A percentile compares a stretch with the other conserved stretches of the same genome.
phyloP scores from a whole-genome alignment of 768 basidiomycete genomes.

The Hortiboletus campestris region DNA sequence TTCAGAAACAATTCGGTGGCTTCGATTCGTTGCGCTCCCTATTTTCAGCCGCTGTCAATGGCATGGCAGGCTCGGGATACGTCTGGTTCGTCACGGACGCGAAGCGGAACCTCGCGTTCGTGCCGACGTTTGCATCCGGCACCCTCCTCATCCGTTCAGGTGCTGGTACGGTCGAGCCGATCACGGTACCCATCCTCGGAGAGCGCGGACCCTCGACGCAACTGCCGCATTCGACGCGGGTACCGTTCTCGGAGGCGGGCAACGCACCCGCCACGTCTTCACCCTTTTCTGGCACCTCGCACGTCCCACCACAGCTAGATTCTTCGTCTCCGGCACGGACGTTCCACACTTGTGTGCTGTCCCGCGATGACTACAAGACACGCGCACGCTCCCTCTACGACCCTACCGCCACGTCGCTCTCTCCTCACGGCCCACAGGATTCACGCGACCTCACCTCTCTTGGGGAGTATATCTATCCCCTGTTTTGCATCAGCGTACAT shows the following conservation, averaged over 20 bases:
- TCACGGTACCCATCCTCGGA: constrained; percentile 30
- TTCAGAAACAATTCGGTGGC: constrained; percentile 53
- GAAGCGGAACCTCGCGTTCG: constrained; percentile 58
- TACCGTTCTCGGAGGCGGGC: constrained; percentile 18
- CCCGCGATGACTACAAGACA: constrained; percentile 1
- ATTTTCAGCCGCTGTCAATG: constrained; percentile 72
- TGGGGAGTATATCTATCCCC: constrained; percentile 64
- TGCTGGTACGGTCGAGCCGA: constrained; percentile 30
- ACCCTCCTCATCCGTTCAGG: constrained; percentile 79
- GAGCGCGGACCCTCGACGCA: constrained; percentile 9
- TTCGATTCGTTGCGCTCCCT: constrained; percentile 68
- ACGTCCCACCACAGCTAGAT: constrained; percentile 27
- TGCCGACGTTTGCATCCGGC: constrained; percentile 87
- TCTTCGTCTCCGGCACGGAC: constrained; percentile 30
- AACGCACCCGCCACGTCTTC: constrained; percentile 39
- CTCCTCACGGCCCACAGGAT: constrained; percentile 14
- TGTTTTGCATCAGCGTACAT: constrained; percentile 76
- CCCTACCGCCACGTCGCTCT: constrained; percentile 7
- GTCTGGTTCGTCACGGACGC: constrained; percentile 84
- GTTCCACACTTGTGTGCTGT: constrained; percentile 26
- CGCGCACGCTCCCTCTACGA: constrained; percentile 30
- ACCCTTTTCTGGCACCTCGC: constrained; percentile 43
- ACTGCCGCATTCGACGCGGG: constrained; percentile 13
- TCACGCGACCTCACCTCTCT: constrained; percentile 26
- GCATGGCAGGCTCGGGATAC: constrained; percentile 78